Percentiles rank a stretch among this genome's conserved stretches.
Conservation (phyloP, 495 filamentous ascomycete species). For the Neurospora cerealis region DNA sequence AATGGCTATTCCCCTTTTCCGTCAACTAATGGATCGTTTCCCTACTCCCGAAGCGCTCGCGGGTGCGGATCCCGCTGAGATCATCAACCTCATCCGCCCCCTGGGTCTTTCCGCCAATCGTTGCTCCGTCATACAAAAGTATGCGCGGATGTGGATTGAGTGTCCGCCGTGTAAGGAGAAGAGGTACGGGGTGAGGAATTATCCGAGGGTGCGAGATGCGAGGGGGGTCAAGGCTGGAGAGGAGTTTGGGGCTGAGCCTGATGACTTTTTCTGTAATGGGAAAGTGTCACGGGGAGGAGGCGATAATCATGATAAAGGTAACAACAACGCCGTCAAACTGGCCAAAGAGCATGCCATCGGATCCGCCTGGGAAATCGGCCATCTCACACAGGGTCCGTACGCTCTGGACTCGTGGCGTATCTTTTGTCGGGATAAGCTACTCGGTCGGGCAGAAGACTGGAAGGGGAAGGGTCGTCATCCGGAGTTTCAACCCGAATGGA, state of each 20-base stretch:
- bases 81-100: conserved; percentile 54
- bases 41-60: conserved; percentile 60
- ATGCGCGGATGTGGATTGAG: conserved; percentile 64
- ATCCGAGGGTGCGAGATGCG: conserved; percentile 49
- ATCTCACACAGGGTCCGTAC: conserved; percentile 81
- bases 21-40: conserved; percentile 53
- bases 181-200: conserved; percentile 59
- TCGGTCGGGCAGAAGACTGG: conserved; percentile 52
- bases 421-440: conserved; percentile 74
- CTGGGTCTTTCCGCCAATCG: conserved; percentile 61
- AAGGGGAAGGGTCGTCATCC: conserved; percentile 36
- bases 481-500: conserved; percentile 68
- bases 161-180: conserved; percentile 48
- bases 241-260: conserved; percentile 22
- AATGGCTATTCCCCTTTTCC: conserved; percentile 70
- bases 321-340: conserved; percentile 6
- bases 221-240: conserved; percentile 43
- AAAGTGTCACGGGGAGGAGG: background rate
- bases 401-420: conserved; percentile 90
- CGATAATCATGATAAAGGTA: background rate
- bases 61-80: conserved; percentile 41
- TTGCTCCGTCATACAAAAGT: conserved; percentile 40
- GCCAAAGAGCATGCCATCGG: conserved; percentile 28
- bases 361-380: conserved; percentile 73
- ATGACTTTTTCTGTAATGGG: background rate